Evolutionary conservation across 2,329 filamentous ascomycete species (phyloP), one percentile per base, ranked within the genome.

Genomic region (Lasiodiplodia gonubiensis): DNA sequence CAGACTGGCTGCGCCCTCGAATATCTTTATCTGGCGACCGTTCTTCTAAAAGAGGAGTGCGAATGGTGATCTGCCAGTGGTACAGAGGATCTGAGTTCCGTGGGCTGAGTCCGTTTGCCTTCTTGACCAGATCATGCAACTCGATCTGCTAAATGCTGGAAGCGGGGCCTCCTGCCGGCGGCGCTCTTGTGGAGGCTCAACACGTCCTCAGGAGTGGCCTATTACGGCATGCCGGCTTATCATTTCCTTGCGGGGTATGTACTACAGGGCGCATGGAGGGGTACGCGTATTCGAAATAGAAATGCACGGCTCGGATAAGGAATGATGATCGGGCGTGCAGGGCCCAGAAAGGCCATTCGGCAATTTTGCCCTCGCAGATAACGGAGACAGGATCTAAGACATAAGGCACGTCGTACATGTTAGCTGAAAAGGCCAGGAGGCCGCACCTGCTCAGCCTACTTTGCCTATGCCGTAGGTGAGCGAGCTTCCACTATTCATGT

Each of bases 91-190:
- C 57, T 33, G 33, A 37, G 35, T 42, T 33, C 21, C 30, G 27
- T 16, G 18, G 42, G 59, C 59, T 63, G 59, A 37, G 14, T 52
- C n/a, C 6, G 27, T 63, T 52, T 63, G 59, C 59, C 59, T 51
- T 10, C 10, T 37, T 33, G 27, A 30, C 23, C 25, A 16, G 23
- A 10, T 25, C 30, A 51, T 51, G 59, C 59, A 10, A 61, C 48
- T 30, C 12, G 5, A 30, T 27, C 12, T n/a, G 25, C 4, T 33
- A 21, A 48, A 35, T 35, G 27, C 5, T 18, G 10, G 27, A 33
- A 33, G n/a, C 37, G n/a, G n/a, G 37, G 10, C 30, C n/a, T n/a
- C 59, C 46, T 63, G 59, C 46, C 46, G 51, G 46, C 46, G 51
- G 46, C 59, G 46, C 59, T 46, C 8, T 37, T n/a, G 25, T 25